phyloP scores from a whole-genome alignment of 495 filamentous ascomycete genomes.

The Monascus purpureus region DNA sequence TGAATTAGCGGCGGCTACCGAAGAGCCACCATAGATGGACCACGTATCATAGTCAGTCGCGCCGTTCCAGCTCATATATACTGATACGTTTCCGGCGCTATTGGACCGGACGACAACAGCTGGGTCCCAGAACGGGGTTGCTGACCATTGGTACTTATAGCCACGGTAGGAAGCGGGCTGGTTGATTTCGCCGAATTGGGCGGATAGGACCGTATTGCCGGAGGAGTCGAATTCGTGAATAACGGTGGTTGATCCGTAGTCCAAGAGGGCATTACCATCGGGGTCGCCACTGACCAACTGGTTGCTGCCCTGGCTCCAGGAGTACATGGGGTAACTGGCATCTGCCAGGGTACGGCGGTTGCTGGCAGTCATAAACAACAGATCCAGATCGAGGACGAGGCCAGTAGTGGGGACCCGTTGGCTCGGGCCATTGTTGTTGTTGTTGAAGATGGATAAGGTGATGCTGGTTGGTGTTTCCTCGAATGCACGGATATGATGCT shows the following conservation, averaged over 20 bases:
- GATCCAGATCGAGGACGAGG: slow-evolving; percentile 24
- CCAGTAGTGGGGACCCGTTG: slow-evolving; percentile 17
- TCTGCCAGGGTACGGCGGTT: slow-evolving; percentile 20
- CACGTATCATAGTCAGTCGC: slow-evolving; percentile 28
- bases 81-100: slow-evolving; percentile 8
- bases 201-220: slow-evolving; percentile 19
- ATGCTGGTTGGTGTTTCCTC: slow-evolving; percentile 18
- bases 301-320: slow-evolving; percentile 33
- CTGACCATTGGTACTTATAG: slow-evolving; percentile 27
- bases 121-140: slow-evolving; percentile 23
- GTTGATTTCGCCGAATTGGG: slow-evolving; percentile 23
- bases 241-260: slow-evolving; percentile 34
- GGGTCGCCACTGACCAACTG: slow-evolving; percentile 23
- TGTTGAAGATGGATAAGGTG: slow-evolving; percentile 19
- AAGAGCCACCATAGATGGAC: slow-evolving; percentile 15
- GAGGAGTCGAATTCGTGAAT: slow-evolving; percentile 32
- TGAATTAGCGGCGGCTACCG: slow-evolving; percentile 8
- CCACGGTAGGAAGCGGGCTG: slow-evolving; percentile 27
- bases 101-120: slow-evolving; percentile 9
- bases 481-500: slow-evolving; percentile 27
- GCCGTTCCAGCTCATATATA: slow-evolving; percentile 34
- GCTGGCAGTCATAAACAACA: slow-evolving; percentile 24
- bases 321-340: slow-evolving; percentile 20
- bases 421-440: slow-evolving; percentile 18
- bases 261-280: slow-evolving; percentile 30